phyloP scores from a whole-genome alignment of 2,329 filamentous ascomycete species.

The Aspergillus latus region DNA sequence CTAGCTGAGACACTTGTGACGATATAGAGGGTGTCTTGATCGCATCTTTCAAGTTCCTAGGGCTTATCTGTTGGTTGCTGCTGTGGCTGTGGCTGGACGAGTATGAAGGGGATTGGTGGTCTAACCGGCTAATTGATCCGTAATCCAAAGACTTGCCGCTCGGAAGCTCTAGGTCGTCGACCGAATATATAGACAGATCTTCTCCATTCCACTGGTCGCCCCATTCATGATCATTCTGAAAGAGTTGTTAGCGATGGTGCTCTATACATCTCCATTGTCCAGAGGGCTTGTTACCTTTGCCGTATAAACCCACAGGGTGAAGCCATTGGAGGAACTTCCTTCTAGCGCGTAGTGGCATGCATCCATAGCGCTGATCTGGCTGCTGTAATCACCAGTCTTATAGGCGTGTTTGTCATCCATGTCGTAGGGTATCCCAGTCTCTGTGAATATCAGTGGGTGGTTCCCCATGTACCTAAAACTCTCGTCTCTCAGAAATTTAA shows the following conservation, averaged over 20 bases:
- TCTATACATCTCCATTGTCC: not conserved
- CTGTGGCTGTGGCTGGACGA: slow-evolving; percentile 52
- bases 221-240: slow-evolving; percentile 77
- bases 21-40: slow-evolving; percentile 60
- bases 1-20: slow-evolving; percentile 54
- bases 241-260: not conserved
- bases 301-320: slow-evolving; percentile 86
- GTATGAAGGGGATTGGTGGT: slow-evolving; percentile 52
- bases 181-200: slow-evolving; percentile 84
- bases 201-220: slow-evolving; percentile 98
- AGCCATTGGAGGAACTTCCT: slow-evolving; percentile 77
- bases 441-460: slow-evolving; percentile 85
- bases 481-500: slow-evolving; percentile 78
- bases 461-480: slow-evolving; percentile 84
- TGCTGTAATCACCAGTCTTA: slow-evolving; percentile 90
- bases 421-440: slow-evolving; percentile 97
- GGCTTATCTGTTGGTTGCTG: slow-evolving; percentile 59
- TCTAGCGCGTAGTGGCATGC: slow-evolving; percentile 94
- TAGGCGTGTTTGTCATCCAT: slow-evolving; percentile 98
- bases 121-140: slow-evolving; percentile 38
- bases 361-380: slow-evolving; percentile 88
- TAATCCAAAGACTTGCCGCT: slow-evolving; percentile 35
- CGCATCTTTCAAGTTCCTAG: slow-evolving; percentile 71
- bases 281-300: slow-evolving; percentile 53
- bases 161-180: slow-evolving; percentile 69